Conservation (phyloP, 164 flowering plant species). For the grape (Vitis vinifera) region ASM3070453v1 NC_081812.1:19226501-19227000, state of each 20-base stretch:
- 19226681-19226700: slow-evolving; percentile 30
- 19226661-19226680: slow-evolving; percentile 28
- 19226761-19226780: too few relatives aligned
- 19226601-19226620: slow-evolving; percentile 21
- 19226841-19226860: slow-evolving; percentile 16
- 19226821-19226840: slow-evolving; percentile 7
- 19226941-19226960: slow-evolving; percentile 14
- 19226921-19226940: slow-evolving; percentile 10
- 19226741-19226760: too few relatives aligned
- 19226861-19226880: slow-evolving; percentile 12
- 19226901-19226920: not conserved
- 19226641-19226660: slow-evolving; percentile 25
- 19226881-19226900: slow-evolving; percentile 4
- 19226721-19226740: not conserved
- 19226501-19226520: slow-evolving; percentile 25
- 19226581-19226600: slow-evolving; percentile 16
- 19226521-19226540: slow-evolving; percentile 21
- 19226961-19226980: slow-evolving; percentile 8
- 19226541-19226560: slow-evolving; percentile 19
- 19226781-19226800: slow-evolving; percentile 2
- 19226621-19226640: slow-evolving; percentile 12
- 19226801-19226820: slow-evolving; percentile 6
- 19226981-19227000: slow-evolving; percentile 17
- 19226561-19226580: slow-evolving; percentile 20
- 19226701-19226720: slow-evolving; percentile 19